Percentiles rank a stretch among this genome's conserved stretches.
phyloP scores from a whole-genome alignment of 2,329 filamentous ascomycete genomes.

The Drechmeria coniospora region DNA sequence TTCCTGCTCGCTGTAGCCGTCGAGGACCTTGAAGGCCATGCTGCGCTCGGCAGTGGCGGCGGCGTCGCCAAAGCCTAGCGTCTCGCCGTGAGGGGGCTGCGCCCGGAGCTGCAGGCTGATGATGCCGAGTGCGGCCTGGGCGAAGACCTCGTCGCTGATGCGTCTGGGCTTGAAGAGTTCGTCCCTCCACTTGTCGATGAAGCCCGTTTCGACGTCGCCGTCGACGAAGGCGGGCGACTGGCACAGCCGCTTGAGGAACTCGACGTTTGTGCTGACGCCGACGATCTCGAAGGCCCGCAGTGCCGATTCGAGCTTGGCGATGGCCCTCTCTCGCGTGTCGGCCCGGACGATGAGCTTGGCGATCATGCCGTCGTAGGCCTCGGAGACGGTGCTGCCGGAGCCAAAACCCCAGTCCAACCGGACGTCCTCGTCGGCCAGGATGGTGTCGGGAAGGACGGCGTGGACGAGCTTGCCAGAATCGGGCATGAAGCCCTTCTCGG shows the following conservation, averaged over 20 bases:
- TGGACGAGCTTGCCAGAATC: slow-evolving; percentile 83
- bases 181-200: slow-evolving; percentile 75
- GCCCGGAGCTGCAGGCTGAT: slow-evolving; percentile 33
- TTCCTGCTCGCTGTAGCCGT: slow-evolving; percentile 47
- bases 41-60: slow-evolving; percentile 26
- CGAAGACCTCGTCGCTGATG: slow-evolving; percentile 58
- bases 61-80: slow-evolving; percentile 38
- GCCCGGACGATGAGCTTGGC: slow-evolving; percentile 91
- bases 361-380: slow-evolving; percentile 97
- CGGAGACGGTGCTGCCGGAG: slow-evolving; percentile 79
- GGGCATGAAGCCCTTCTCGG: slow-evolving; percentile 79
- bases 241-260: slow-evolving; percentile 85
- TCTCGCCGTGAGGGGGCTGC: slow-evolving; percentile 28
- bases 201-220: slow-evolving; percentile 88
- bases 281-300: slow-evolving; percentile 85
- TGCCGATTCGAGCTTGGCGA: slow-evolving; percentile 67
- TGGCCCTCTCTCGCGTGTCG: slow-evolving; percentile 59
- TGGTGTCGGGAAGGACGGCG: slow-evolving; percentile 54
- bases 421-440: slow-evolving; percentile 49
- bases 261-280: slow-evolving; percentile 86
- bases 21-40: slow-evolving; percentile 38
- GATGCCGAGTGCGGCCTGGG: slow-evolving; percentile 73
- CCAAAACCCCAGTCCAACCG: slow-evolving; percentile 90
- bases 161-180: slow-evolving; percentile 56
- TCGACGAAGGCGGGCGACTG: slow-evolving; percentile 66